Evolutionary conservation across 345 rosid genomes (phyloP).

Genomic region (Iberis pinnata): DNA sequence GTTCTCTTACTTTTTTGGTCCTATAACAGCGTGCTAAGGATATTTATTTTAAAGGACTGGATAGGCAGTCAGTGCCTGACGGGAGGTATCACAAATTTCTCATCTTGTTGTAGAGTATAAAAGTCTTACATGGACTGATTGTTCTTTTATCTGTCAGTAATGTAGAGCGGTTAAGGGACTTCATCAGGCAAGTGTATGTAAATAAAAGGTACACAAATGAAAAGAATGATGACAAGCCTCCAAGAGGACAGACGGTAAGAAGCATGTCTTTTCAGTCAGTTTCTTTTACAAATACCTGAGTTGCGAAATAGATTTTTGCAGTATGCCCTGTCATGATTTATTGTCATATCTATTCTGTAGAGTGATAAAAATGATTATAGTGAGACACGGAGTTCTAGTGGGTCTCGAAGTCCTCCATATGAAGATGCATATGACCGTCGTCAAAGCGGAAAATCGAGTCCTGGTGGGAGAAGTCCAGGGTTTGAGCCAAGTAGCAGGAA

Average conservation of each 20-base stretch:
- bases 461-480: conserved; percentile 65
- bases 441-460: conserved; percentile 63
- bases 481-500: conserved; percentile 16
- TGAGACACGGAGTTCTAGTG: conserved; percentile 56
- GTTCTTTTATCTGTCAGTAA: conserved; percentile 45
- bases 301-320: background rate
- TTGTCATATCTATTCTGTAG: conserved; percentile 34
- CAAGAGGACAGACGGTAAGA: conserved; percentile 60
- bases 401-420: conserved; percentile 80
- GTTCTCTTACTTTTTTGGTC: background rate
- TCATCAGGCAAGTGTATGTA: conserved; percentile 85
- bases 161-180: conserved; percentile 71
- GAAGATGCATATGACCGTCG: conserved; percentile 70
- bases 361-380: conserved; percentile 59
- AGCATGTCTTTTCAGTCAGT: background rate
- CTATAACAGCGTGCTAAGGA: conserved; percentile 71
- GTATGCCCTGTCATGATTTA: background rate
- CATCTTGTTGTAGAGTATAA: background rate
- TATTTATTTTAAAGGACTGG: conserved; percentile 81
- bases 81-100: conserved; percentile 62
- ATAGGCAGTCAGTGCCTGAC: conserved; percentile 67
- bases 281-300: background rate
- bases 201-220: conserved; percentile 74
- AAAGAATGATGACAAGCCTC: conserved; percentile 71
- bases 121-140: conserved; percentile 26